Percentiles rank a stretch among this genome's conserved stretches.
Evolutionary conservation across 164 flowering plant species (phyloP).

Genomic region (Vitis rotundifolia): DNA sequence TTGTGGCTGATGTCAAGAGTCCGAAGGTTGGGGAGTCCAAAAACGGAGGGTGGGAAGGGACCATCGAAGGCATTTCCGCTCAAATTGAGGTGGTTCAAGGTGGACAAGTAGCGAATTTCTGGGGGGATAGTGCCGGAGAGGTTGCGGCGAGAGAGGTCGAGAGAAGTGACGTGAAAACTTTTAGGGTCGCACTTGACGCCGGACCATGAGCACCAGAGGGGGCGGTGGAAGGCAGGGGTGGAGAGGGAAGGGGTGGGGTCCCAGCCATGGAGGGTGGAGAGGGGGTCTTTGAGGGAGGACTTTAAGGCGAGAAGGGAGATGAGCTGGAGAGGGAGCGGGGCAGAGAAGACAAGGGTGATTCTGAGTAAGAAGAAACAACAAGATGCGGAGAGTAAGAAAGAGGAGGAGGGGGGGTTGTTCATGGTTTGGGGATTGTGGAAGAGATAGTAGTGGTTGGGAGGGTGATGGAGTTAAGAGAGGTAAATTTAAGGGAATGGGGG

Average conservation of each 20-base stretch:
- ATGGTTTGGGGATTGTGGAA: constrained; percentile 33
- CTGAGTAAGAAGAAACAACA: constrained; percentile 9
- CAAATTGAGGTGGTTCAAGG: constrained; percentile 58
- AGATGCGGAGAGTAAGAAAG: constrained; percentile 14
- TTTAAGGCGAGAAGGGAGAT: constrained; percentile 70
- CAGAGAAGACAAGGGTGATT: constrained; percentile 17
- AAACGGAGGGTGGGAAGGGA: constrained; percentile 49
- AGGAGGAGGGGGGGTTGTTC: constrained; percentile 26
- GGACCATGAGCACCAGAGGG: constrained; percentile 86
- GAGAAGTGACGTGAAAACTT: constrained; percentile 37
- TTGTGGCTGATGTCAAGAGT: constrained; percentile 82
- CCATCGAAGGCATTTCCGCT: constrained; percentile 75
- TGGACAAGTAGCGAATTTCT: constrained; percentile 42
- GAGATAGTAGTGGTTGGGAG: constrained; percentile 18
- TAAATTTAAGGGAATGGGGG: constrained; percentile 62
- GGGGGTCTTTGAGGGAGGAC: constrained; percentile 67
- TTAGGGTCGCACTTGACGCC: constrained; percentile 64
- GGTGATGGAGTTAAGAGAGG: constrained; percentile 29
- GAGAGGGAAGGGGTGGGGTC: constrained; percentile 25
- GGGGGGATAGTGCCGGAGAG: constrained; percentile 71
- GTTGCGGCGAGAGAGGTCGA: constrained; percentile 76
- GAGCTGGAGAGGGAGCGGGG: constrained; percentile 42
- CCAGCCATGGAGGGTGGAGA: constrained; percentile 61
- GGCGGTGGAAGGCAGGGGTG: constrained; percentile 19
- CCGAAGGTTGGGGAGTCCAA: constrained; percentile 47